Percentiles rank a stretch among this genome's conserved stretches.
These are phyloP conservation scores for Sergeia podlipaevii DNA, from an alignment of 208 protist genomes.

Conservation along the genomic window DNA sequence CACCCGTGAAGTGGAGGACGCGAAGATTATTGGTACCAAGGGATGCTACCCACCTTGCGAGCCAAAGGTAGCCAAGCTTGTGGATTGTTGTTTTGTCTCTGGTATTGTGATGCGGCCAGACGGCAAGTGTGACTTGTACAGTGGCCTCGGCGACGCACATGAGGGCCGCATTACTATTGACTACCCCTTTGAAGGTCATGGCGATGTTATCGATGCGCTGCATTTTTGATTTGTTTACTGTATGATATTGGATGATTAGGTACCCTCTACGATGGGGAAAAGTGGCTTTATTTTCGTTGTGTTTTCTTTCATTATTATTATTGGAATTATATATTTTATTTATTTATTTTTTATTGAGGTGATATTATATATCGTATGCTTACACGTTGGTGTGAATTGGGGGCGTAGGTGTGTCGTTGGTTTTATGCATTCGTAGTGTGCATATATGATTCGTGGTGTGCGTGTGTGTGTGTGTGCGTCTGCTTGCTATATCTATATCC, in stretches of 20 bases:
- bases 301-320: background rate
- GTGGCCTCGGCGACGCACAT: slow-evolving; percentile 15
- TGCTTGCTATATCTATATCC: too few species aligned
- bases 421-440: too few species aligned
- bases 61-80: slow-evolving; percentile 20
- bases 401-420: too few species aligned
- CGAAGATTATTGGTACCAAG: slow-evolving; percentile 35
- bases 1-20: slow-evolving; percentile 17
- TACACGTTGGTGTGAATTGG: too few species aligned
- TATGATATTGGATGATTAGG: background rate
- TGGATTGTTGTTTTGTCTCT: slow-evolving; percentile 19
- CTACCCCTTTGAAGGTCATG: slow-evolving; percentile 22
- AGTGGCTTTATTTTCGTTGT: background rate
- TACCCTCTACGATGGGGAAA: background rate
- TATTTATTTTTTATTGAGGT: too few species aligned
- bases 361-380: too few species aligned
- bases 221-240: slow-evolving; percentile 3
- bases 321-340: too few species aligned
- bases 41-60: slow-evolving; percentile 29
- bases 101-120: slow-evolving; percentile 24
- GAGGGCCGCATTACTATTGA: slow-evolving; percentile 25
- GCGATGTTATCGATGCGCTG: slow-evolving; percentile 13
- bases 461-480: too few species aligned
- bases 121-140: slow-evolving; percentile 25
- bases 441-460: too few species aligned